These are phyloP conservation scores for Lodderomyces margitis DNA, from an alignment of 1,139 yeast genomes.

Conservation along the genomic window DNA sequence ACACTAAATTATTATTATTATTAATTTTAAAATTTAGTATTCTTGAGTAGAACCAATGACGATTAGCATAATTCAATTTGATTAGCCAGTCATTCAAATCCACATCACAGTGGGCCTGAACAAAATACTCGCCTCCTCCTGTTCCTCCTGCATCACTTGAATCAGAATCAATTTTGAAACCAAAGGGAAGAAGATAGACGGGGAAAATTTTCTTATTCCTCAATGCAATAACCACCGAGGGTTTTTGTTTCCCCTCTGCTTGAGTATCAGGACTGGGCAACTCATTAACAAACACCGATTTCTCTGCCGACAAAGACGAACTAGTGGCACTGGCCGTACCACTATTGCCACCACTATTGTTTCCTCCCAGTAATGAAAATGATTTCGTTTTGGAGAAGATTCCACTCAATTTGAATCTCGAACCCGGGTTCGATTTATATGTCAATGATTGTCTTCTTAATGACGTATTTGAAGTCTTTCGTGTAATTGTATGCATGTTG, in stretches of 20 bases:
- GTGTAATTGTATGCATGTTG: constrained; percentile 18
- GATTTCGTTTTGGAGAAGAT: constrained; percentile 40
- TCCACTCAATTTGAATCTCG: constrained; percentile 47
- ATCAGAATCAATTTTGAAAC: constrained; percentile 56
- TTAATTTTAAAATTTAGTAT: constrained; percentile 29
- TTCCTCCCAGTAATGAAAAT: constrained; percentile 26
- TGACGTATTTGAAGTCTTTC: constrained; percentile 33
- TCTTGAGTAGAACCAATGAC: constrained; percentile 57
- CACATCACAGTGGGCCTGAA: constrained; percentile 65
- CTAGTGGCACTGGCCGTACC: neutral
- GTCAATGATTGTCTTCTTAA: constrained; percentile 42
- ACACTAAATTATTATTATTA: constrained; percentile 45
- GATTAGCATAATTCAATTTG: constrained; percentile 45
- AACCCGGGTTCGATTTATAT: constrained; percentile 37
- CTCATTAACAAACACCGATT: constrained; percentile 50
- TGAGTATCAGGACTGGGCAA: constrained; percentile 54
- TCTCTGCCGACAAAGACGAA: constrained; percentile 35
- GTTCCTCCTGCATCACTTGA: no score
- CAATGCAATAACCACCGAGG: constrained; percentile 56
- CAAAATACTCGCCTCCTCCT: constrained; percentile 51
- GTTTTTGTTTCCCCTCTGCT: constrained; percentile 51
- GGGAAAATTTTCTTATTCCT: constrained; percentile 53
- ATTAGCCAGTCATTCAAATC: constrained; percentile 80
- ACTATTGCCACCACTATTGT: constrained; percentile 16
- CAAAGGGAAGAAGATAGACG: constrained; percentile 48